Conservation (phyloP, 495 filamentous ascomycete genomes). For the Lophium mytilinum region DNA sequence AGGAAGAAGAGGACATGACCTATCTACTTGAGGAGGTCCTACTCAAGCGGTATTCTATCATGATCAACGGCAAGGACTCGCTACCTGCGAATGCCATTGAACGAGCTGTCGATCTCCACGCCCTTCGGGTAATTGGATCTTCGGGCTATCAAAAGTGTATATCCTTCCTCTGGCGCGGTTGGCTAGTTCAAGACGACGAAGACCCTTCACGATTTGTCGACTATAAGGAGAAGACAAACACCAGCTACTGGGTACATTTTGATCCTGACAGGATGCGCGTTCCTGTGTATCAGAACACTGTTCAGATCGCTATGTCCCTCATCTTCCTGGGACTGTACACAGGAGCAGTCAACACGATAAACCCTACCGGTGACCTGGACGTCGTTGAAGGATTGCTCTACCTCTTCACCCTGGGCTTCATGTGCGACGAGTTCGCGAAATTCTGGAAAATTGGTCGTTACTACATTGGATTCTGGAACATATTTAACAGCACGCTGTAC, state of each 20-base stretch:
- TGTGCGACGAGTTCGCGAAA: constrained; percentile 78
- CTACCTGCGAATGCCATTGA: constrained; percentile 80
- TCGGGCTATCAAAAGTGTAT: constrained; percentile 96
- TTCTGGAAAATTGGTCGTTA: constrained; percentile 86
- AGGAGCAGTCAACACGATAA: constrained; percentile 84
- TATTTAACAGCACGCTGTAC: constrained; percentile 83
- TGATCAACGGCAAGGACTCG: constrained; percentile 62
- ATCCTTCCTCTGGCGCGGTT: constrained; percentile 84
- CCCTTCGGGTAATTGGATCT: constrained; percentile 74
- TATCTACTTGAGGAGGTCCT: constrained; percentile 73
- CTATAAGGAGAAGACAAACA: constrained; percentile 69
- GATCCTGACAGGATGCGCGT: constrained; percentile 91
- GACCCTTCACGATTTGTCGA: constrained; percentile 79
- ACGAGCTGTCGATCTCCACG: constrained; percentile 85
- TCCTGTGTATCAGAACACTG: constrained; percentile 82
- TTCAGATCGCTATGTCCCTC: constrained; percentile 77
- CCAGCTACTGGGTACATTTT: constrained; percentile 68
- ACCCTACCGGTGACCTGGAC: constrained; percentile 70
- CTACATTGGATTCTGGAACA: constrained; percentile 92
- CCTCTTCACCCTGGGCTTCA: constrained; percentile 84
- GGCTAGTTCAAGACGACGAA: constrained; percentile 88
- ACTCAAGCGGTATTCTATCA: constrained; percentile 84
- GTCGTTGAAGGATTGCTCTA: constrained; percentile 79
- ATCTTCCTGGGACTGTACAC: constrained; percentile 82
- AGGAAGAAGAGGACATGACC: constrained; percentile 64